Evolutionary conservation across 2,329 filamentous ascomycete genomes (phyloP).

Genomic region (Escovopsis weberi): DNA sequence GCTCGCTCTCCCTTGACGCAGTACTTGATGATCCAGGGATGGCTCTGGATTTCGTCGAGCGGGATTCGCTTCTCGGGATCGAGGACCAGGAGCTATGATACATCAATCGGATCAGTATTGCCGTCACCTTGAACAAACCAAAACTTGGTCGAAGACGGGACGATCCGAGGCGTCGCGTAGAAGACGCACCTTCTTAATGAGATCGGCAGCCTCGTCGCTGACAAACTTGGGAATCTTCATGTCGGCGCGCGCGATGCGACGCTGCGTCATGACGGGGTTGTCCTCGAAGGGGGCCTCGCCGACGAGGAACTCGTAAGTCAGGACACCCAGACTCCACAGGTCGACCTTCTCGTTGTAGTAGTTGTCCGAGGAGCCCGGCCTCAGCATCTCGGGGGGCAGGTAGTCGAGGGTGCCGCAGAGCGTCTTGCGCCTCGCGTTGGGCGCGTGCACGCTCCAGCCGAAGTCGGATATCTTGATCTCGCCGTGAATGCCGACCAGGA

Average conservation of each 20-base stretch:
- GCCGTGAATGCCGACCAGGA: constrained; percentile 62
- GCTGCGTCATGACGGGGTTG: constrained; percentile 83
- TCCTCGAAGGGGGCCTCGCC: constrained; percentile 97
- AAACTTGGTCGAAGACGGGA: neutral
- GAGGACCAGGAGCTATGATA: constrained; percentile 62
- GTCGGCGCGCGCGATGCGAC: constrained; percentile 74
- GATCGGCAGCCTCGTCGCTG: constrained; percentile 74
- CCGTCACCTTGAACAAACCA: neutral
- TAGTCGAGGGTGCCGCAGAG: constrained; percentile 98
- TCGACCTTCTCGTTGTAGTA: constrained; percentile 94
- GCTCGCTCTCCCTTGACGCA: constrained; percentile 53
- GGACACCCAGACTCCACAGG: constrained; percentile 84
- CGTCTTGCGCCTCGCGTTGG: constrained; percentile 82
- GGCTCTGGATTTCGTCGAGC: constrained; percentile 72
- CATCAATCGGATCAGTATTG: constrained; percentile 5
- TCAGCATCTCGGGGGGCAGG: constrained; percentile 94
- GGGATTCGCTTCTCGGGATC: constrained; percentile 89
- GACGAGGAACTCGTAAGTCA: constrained; percentile 93
- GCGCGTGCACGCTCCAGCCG: constrained; percentile 95
- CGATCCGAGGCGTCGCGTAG: no score
- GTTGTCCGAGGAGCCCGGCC: constrained; percentile 64
- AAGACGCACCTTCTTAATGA: constrained; percentile 69
- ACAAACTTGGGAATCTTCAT: constrained; percentile 89
- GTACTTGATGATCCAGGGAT: constrained; percentile 96
- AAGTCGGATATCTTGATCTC: constrained; percentile 99